Percentiles rank a stretch among this genome's conserved stretches.
phyloP scores from a whole-genome alignment of 495 filamentous ascomycete genomes.

The Aspergillus kassunensis region DNA sequence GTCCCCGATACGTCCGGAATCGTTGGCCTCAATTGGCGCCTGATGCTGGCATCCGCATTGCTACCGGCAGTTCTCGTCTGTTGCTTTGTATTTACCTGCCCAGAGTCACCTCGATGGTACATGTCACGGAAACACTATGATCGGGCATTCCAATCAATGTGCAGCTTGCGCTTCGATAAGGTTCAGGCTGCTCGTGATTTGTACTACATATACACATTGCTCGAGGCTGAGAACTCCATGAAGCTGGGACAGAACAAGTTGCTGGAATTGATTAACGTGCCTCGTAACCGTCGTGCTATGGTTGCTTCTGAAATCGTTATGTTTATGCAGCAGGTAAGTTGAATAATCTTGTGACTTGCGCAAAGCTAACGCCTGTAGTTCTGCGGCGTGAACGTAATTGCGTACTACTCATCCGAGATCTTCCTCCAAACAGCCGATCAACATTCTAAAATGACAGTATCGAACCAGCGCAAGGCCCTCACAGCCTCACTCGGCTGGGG shows the following conservation, averaged over 20 bases:
- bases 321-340: slow-evolving; percentile 76
- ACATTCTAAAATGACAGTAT: slow-evolving; percentile 29
- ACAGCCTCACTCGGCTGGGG: slow-evolving; percentile 70
- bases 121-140: slow-evolving; percentile 63
- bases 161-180: slow-evolving; percentile 61
- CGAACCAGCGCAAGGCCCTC: slow-evolving; percentile 50
- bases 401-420: slow-evolving; percentile 52
- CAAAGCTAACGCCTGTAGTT: slow-evolving; percentile 10
- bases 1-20: slow-evolving; percentile 53
- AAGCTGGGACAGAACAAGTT: slow-evolving; percentile 58
- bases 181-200: slow-evolving; percentile 78
- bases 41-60: slow-evolving; percentile 80
- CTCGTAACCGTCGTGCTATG: slow-evolving; percentile 75
- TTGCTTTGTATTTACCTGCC: slow-evolving; percentile 65
- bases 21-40: slow-evolving; percentile 69
- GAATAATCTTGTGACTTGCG: neutral
- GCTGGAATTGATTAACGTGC: slow-evolving; percentile 66
- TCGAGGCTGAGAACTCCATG: slow-evolving; percentile 63
- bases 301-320: slow-evolving; percentile 72
- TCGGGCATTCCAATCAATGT: slow-evolving; percentile 65
- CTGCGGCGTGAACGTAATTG: slow-evolving; percentile 55
- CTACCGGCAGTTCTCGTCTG: slow-evolving; percentile 70
- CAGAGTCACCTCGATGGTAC: slow-evolving; percentile 77
- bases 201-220: slow-evolving; percentile 73
- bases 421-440: slow-evolving; percentile 39